These are phyloP conservation scores for Ceratocystis destructans DNA, from an alignment of 2,329 filamentous ascomycete genomes.

Conservation along the genomic window DNA sequence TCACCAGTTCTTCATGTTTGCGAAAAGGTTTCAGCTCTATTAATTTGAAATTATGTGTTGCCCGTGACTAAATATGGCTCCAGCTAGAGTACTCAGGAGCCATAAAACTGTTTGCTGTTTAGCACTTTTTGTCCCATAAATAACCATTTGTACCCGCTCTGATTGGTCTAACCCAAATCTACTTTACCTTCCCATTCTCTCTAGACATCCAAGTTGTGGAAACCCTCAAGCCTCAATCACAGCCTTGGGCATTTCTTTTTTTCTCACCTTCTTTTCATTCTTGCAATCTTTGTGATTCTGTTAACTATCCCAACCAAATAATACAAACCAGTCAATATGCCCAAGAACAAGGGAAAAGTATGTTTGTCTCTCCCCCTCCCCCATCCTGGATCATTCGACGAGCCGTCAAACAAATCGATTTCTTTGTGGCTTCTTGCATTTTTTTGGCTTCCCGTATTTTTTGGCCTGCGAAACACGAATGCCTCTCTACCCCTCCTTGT, in stretches of 20 bases:
- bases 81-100: neutral
- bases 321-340: conserved; percentile 46
- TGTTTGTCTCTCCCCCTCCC: conserved; percentile 24
- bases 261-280: neutral
- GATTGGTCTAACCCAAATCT: neutral
- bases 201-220: conserved; percentile 3
- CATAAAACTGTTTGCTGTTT: neutral
- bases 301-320: neutral
- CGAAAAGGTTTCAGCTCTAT: no score
- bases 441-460: conserved; percentile 4
- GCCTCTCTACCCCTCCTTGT: conserved; percentile 9
- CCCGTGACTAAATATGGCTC: neutral
- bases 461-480: neutral
- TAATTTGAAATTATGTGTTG: neutral
- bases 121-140: neutral
- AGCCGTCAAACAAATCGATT: neutral
- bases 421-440: neutral
- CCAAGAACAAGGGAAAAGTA: conserved; percentile 99
- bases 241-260: neutral
- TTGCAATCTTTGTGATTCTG: conserved; percentile 1
- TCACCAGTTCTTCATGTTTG: no score
- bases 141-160: neutral
- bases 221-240: conserved; percentile 6
- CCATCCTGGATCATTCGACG: neutral
- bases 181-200: neutral